phyloP scores from a whole-genome alignment of 441 rosid species.

The Mallotus japonicus region DNA sequence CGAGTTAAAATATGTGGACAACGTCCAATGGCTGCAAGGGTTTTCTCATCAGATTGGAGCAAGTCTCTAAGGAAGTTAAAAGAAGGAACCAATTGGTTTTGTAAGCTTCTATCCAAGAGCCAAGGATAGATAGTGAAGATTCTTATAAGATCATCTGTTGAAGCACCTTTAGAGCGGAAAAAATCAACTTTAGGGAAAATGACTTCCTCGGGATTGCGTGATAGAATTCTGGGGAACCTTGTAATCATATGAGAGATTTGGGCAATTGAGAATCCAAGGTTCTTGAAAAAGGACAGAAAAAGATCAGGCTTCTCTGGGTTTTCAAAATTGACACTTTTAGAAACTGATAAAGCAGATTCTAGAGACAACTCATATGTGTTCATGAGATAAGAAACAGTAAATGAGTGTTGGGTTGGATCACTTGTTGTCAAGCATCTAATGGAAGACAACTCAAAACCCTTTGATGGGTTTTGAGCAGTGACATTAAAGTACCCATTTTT shows the following conservation, averaged over 20 bases:
- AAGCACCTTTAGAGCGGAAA: no score
- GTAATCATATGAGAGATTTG: slow-evolving; percentile 8
- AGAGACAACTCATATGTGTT: slow-evolving; percentile 23
- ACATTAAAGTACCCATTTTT: neutral
- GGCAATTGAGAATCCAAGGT: slow-evolving; percentile 8
- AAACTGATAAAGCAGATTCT: slow-evolving; percentile 20
- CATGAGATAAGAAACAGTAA: slow-evolving; percentile 20
- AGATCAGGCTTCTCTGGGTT: slow-evolving; percentile 15
- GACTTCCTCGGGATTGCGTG: neutral
- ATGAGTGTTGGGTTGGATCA: slow-evolving; percentile 2
- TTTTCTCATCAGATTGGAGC: slow-evolving; percentile 8
- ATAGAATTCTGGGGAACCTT: neutral
- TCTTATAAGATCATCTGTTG: no score
- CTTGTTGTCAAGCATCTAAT: neutral
- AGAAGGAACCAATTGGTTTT: slow-evolving; percentile 7
- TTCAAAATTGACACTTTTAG: neutral
- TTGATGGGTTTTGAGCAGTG: neutral
- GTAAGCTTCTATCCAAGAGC: slow-evolving; percentile 3
- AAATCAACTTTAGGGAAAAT: slow-evolving; percentile 20
- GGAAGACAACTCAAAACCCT: neutral
- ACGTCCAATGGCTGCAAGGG: neutral
- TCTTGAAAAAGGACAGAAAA: slow-evolving; percentile 15
- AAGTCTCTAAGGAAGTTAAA: slow-evolving; percentile 1
- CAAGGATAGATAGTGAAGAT: neutral
- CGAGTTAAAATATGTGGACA: neutral